These are phyloP conservation scores for Euphorbia lathyris DNA, from an alignment of 345 rosid species.

Conservation along the genomic window DNA sequence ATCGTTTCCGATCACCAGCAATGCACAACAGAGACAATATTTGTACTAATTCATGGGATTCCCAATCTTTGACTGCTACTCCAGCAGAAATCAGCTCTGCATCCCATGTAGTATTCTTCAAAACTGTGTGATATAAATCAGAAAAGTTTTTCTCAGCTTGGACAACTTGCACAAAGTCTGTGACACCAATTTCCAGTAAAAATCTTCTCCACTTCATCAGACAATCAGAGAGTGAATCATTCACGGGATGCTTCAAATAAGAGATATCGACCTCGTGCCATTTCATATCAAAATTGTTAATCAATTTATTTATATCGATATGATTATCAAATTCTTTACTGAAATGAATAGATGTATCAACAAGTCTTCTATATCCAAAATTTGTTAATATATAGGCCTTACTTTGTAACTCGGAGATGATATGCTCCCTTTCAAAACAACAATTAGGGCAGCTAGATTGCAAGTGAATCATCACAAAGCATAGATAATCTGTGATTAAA, in stretches of 20 bases:
- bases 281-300: slow-evolving; percentile 41
- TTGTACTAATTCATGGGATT: slow-evolving; percentile 61
- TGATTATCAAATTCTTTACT: slow-evolving; percentile 64
- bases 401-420: slow-evolving; percentile 56
- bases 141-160: slow-evolving; percentile 59
- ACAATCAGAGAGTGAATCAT: slow-evolving; percentile 37
- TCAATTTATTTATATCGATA: slow-evolving; percentile 45
- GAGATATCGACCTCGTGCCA: slow-evolving; percentile 75
- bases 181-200: slow-evolving; percentile 71
- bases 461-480: slow-evolving; percentile 83
- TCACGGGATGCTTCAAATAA: slow-evolving; percentile 74
- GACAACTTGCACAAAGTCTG: slow-evolving; percentile 80
- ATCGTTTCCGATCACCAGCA: slow-evolving; percentile 43
- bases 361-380: slow-evolving; percentile 53
- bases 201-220: slow-evolving; percentile 72
- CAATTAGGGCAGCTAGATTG: slow-evolving; percentile 68
- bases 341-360: slow-evolving; percentile 66
- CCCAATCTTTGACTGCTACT: slow-evolving; percentile 72
- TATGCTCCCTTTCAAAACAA: slow-evolving; percentile 53
- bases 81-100: slow-evolving; percentile 32
- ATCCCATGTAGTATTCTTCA: slow-evolving; percentile 30
- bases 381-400: slow-evolving; percentile 72
- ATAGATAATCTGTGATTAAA: slow-evolving; percentile 67
- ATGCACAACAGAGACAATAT: slow-evolving; percentile 46
- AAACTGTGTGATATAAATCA: slow-evolving; percentile 34